Evolutionary conservation across 495 filamentous ascomycete genomes (phyloP).

Genomic region (Hyaloscypha variabilis): DNA sequence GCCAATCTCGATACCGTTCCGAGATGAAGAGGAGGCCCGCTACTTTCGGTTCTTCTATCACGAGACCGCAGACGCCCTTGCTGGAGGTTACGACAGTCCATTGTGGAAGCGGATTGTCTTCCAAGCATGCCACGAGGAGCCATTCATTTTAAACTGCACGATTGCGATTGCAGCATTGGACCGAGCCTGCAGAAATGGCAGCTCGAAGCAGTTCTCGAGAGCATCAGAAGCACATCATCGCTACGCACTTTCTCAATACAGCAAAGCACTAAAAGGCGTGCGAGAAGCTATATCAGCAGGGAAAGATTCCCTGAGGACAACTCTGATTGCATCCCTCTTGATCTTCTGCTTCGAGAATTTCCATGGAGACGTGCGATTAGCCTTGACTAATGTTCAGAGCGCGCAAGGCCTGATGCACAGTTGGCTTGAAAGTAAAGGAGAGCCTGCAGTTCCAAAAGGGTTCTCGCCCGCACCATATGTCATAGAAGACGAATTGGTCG

Average conservation of each 20-base stretch:
- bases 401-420: background rate
- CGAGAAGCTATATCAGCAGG: background rate
- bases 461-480: background rate
- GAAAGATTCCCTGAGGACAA: background rate
- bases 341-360: constrained; percentile 7
- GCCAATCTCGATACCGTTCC: background rate
- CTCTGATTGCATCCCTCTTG: background rate
- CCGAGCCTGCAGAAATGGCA: background rate
- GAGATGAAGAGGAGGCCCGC: background rate
- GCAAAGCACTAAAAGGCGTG: background rate
- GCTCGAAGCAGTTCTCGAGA: background rate
- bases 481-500: constrained; percentile 4
- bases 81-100: background rate
- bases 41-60: background rate
- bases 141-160: background rate
- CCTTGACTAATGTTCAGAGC: background rate
- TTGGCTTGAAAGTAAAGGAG: background rate
- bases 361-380: constrained; percentile 1
- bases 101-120: background rate
- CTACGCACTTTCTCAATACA: constrained; percentile 1
- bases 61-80: background rate
- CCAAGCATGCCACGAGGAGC: background rate
- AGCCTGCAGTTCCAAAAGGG: background rate
- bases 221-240: constrained; percentile 5
- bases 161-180: background rate